Evolutionary conservation across 495 filamentous ascomycete species (phyloP).

Genomic region (Thermochaetoides thermophila): DNA sequence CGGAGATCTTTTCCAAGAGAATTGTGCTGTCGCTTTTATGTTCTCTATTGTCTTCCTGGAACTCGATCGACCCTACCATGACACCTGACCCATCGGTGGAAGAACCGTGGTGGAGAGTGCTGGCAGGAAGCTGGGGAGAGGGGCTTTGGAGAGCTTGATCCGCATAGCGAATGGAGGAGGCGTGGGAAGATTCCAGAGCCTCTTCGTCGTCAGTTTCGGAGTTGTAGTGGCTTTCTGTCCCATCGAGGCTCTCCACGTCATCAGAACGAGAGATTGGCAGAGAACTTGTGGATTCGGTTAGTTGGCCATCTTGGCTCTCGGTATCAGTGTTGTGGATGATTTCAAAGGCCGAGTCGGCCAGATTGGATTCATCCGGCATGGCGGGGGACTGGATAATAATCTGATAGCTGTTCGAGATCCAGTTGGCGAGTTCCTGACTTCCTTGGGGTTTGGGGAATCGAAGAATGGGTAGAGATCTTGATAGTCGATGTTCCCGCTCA

Average conservation of each 20-base stretch:
- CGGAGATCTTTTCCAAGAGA: slow-evolving; percentile 39
- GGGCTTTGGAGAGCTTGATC: slow-evolving; percentile 28
- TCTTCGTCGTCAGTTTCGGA: slow-evolving; percentile 24
- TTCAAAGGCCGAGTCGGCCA: slow-evolving; percentile 44
- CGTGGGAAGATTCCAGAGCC: slow-evolving; percentile 27
- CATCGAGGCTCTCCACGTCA: slow-evolving; percentile 39
- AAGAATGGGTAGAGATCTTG: slow-evolving; percentile 25
- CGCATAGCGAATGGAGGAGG: slow-evolving; percentile 27
- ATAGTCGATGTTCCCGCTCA: slow-evolving; percentile 8
- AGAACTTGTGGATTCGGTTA: slow-evolving; percentile 39
- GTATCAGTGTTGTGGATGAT: slow-evolving; percentile 33
- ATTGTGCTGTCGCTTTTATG: slow-evolving; percentile 22
- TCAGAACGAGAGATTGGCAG: slow-evolving; percentile 32
- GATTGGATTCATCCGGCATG: slow-evolving; percentile 28
- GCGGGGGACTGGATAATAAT: slow-evolving; percentile 31
- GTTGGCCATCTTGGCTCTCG: slow-evolving; percentile 29
- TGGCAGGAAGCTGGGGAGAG: slow-evolving; percentile 23
- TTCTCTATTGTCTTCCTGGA: slow-evolving; percentile 39
- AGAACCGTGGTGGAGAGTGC: slow-evolving; percentile 21
- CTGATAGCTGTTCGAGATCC: slow-evolving; percentile 35
- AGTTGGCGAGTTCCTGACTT: slow-evolving; percentile 34
- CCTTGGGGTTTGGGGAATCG: slow-evolving; percentile 35
- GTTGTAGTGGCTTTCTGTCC: slow-evolving; percentile 29
- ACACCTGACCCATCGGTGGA: slow-evolving; percentile 11
- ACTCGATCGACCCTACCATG: slow-evolving; percentile 36